Base-by-base conservation (phyloP, 2,329 filamentous ascomycete genomes). In the Sporothrix mexicana region DNA sequence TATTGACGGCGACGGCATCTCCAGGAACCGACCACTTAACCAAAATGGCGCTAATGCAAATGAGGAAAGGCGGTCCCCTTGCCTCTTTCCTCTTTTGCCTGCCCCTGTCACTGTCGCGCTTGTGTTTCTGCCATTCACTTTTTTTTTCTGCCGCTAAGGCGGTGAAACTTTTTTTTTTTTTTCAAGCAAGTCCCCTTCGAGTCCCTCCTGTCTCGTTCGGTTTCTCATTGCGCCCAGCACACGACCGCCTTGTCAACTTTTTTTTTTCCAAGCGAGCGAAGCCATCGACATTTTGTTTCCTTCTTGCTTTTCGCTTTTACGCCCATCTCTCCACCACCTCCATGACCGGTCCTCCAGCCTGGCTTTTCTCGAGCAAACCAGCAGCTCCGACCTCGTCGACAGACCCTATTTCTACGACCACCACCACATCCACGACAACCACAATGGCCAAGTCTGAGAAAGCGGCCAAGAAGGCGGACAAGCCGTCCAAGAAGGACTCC, bases 281-380 rank as follows among this genome's bases (percentile, higher is more conserved):
- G 51, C 25, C 43, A 70, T 55, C 20, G 45, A 67, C 9, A 20
- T 66, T 47, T 47, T 23, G 25, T 45, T 36, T 64, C 41, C 62
- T 57, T 43, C 20, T 4, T 12, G 13, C 47, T 69, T 15, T 7
- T 36, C 45, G 7, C 36, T 72, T 45, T 4, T 55, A 36, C 53
- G 62, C 8, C 30, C 13, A n/a, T n/a, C n/a, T n/a, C 41, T 25
- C 15, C 13, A 57, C 51, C 7, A 36, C 20, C 47, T 17, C 66
- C 53, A 49, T 67, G 62, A 43, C 43, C 45, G 20, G 57, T 17
- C 74, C 73, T 23, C 76, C 76, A n/a, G 62, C 75, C 20, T 77
- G 76, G 76, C 71, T 77, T 10, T 77, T 77, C 41, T 75, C 75
- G 6, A 73, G 30, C 64, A 74, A 74, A 43, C 53, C 73, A 5